Conservation (phyloP, 805 yeast species). For the Candida vaughaniae region DNA sequence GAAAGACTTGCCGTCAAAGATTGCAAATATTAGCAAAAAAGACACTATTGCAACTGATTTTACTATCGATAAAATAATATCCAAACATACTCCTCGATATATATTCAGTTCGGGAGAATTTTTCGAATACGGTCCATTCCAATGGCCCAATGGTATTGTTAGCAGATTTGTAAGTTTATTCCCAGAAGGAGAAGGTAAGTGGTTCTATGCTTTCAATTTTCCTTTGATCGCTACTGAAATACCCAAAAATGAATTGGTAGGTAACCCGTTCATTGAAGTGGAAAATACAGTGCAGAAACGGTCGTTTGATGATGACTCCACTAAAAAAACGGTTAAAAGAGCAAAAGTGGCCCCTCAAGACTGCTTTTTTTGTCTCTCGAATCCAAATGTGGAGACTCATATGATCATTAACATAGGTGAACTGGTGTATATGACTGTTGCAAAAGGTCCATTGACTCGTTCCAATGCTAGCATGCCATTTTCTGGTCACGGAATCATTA, state of each 20-base stretch:
- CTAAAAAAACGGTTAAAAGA: constrained; percentile 24
- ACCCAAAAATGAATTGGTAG: constrained; percentile 9
- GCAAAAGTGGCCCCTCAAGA: constrained; percentile 51
- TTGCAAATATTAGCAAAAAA: constrained; percentile 1
- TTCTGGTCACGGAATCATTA: constrained; percentile 79
- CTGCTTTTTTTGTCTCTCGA: constrained; percentile 84
- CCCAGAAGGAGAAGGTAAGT: constrained; percentile 53
- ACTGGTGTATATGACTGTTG: constrained; percentile 65
- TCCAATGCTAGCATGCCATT: constrained; percentile 49
- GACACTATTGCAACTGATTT: constrained; percentile 1
- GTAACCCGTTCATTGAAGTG: constrained; percentile 25
- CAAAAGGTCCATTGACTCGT: constrained; percentile 79
- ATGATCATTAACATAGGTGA: constrained; percentile 77
- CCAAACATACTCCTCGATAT: constrained; percentile 55
- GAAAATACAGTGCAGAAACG: constrained; percentile 12
- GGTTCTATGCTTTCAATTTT: constrained; percentile 72
- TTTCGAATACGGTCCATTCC: constrained; percentile 56
- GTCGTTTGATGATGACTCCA: constrained; percentile 10
- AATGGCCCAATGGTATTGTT: constrained; percentile 48
- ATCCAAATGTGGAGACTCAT: constrained; percentile 73
- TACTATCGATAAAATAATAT: constrained; percentile 46
- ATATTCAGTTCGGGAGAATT: constrained; percentile 61
- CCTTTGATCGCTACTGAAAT: constrained; percentile 11
- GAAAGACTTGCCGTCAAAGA: constrained; percentile 47
- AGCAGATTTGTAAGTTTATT: constrained; percentile 70